Evolutionary conservation across 1,139 yeast species (phyloP), one percentile per base, ranked within the genome.

Genomic region (Lodderomyces theae): DNA sequence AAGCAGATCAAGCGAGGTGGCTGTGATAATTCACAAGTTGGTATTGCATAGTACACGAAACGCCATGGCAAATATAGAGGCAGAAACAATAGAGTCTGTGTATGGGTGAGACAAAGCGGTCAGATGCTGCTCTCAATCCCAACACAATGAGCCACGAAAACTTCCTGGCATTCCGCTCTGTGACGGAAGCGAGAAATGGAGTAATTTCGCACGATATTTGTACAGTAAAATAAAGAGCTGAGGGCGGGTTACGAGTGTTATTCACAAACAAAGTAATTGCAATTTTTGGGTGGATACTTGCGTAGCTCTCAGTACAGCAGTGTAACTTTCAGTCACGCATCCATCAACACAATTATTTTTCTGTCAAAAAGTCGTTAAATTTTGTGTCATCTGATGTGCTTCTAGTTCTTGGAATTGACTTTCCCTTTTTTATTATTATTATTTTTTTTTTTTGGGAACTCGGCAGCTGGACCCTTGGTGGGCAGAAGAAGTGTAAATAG

Each of bases 91-190:
- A 19, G 22, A 19, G 8, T 19, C 22, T 19, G n/a, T n/a, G n/a
- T n/a, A n/a, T n/a, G n/a, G n/a, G n/a, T n/a, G n/a, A n/a, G n/a
- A n/a, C n/a, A n/a, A n/a, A n/a, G n/a, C n/a, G n/a, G n/a, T n/a
- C n/a, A n/a, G n/a, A n/a, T n/a, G n/a, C n/a, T 19, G 22, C 22
- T 19, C 31, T 28, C 31, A 18, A 15, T 15, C 11, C 11, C 4
- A n/a, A 15, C 13, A 28, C 31, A 28, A 15, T 28, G 31, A 9
- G 31, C 5, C 11, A 11, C 5, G 5, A 9, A 13, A 15, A 15
- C 18, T 28, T 28, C 18, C 31, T 28, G 31, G 31, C 31, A 28
- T 28, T 28, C 31, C 6, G 31, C 31, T 28, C 31, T 28, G 31
- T 28, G 31, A 28, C 31, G 10, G 31, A 18, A 15, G 18, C 31